These are phyloP conservation scores for Geranium brycei DNA, from an alignment of 345 rosid genomes.

Conservation along the genomic window DNA sequence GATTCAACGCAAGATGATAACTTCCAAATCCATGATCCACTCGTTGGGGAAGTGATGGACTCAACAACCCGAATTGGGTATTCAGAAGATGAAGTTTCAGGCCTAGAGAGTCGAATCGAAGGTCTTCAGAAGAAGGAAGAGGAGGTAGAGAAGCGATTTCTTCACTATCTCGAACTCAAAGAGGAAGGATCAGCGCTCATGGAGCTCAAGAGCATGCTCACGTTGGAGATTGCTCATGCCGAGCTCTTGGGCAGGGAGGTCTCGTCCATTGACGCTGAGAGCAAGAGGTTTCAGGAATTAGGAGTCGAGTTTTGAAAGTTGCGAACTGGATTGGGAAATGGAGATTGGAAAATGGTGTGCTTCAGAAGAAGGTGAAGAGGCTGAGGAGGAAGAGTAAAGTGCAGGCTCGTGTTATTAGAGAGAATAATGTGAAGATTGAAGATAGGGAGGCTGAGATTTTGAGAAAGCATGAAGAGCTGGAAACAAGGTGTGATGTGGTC, in stretches of 20 bases:
- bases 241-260: constrained; percentile 39
- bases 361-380: constrained; percentile 39
- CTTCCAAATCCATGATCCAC: constrained; percentile 4
- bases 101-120: constrained; percentile 25
- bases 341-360: constrained; percentile 31
- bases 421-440: constrained; percentile 22
- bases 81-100: constrained; percentile 17
- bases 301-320: constrained; percentile 22
- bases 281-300: constrained; percentile 25
- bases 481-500: constrained; percentile 14
- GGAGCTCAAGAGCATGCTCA: constrained; percentile 36
- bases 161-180: constrained; percentile 33
- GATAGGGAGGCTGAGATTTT: constrained; percentile 27
- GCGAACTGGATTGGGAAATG: constrained; percentile 24
- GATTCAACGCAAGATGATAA: constrained; percentile 12
- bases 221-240: constrained; percentile 24
- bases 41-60: constrained; percentile 14
- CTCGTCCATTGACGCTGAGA: constrained; percentile 32
- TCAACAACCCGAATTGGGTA: constrained; percentile 6
- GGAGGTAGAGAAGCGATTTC: constrained; percentile 30
- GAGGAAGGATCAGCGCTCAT: constrained; percentile 43
- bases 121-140: constrained; percentile 37
- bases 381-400: constrained; percentile 26
- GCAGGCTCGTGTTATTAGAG: constrained; percentile 18
- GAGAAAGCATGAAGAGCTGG: constrained; percentile 18